Conservation (phyloP, 2,329 filamentous ascomycete genomes). For the Thielaviopsis musarum region DNA sequence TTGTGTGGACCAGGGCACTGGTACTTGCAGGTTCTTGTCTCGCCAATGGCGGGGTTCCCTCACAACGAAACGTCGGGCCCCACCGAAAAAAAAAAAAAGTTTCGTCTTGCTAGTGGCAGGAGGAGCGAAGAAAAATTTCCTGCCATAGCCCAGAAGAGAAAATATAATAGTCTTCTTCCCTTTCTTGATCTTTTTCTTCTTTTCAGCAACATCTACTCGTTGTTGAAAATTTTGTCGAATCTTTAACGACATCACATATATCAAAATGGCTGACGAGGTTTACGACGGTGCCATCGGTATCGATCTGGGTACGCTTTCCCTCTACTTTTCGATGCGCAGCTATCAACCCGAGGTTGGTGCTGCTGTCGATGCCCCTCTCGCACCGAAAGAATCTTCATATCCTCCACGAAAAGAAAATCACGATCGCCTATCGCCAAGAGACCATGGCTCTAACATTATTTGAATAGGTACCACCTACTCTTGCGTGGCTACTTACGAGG, state of each 20-base stretch:
- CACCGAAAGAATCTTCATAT: slow-evolving; percentile 66
- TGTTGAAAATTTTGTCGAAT: slow-evolving; percentile 12
- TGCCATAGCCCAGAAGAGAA: slow-evolving; percentile 12
- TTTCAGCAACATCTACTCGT: slow-evolving; percentile 13
- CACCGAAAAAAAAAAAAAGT: slow-evolving; percentile 13
- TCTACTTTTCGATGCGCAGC: slow-evolving; percentile 4
- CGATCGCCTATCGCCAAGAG: not conserved
- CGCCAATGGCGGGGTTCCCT: slow-evolving; percentile 11
- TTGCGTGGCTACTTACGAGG: slow-evolving; percentile 90
- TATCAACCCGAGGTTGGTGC: slow-evolving; percentile 68
- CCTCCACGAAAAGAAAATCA: not conserved
- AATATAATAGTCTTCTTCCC: slow-evolving; percentile 12
- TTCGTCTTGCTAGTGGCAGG: slow-evolving; percentile 11
- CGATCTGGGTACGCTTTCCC: slow-evolving; percentile 67
- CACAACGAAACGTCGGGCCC: slow-evolving; percentile 10
- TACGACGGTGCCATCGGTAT: slow-evolving; percentile 99
- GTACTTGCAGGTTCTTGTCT: slow-evolving; percentile 9
- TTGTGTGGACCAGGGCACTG: slow-evolving; percentile 1
- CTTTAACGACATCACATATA: slow-evolving; percentile 12
- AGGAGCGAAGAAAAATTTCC: slow-evolving; percentile 12
- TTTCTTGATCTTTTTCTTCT: slow-evolving; percentile 12
- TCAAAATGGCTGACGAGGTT: slow-evolving; percentile 79
- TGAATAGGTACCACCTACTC: slow-evolving; percentile 65
- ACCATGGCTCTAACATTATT: too few species aligned
- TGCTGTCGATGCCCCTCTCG: slow-evolving; percentile 91